phyloP scores from a whole-genome alignment of 805 yeast species.

The Yamadazyma ubonensis region DNA sequence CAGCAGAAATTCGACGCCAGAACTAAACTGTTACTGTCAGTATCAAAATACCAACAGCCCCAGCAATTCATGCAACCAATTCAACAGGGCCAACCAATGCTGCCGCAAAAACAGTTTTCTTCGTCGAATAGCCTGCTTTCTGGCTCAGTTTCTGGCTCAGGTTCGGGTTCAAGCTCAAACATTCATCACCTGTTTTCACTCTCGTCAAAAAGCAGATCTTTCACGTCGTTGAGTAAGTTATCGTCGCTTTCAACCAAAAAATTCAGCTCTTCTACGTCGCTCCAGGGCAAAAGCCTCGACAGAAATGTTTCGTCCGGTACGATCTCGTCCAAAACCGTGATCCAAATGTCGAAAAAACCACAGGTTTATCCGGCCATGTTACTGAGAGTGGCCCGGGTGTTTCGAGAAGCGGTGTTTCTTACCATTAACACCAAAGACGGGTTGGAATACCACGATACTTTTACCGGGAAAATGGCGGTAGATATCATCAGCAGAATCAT shows the following conservation, averaged over 20 bases:
- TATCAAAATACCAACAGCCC: constrained; percentile 16
- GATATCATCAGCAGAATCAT: constrained; percentile 84
- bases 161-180: constrained; percentile 18
- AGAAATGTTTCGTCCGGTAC: constrained; percentile 30
- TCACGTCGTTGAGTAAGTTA: constrained; percentile 40
- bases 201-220: constrained; percentile 41
- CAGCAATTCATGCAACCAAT: constrained; percentile 12
- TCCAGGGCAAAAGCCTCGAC: constrained; percentile 26
- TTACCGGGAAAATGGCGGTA: constrained; percentile 92
- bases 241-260: constrained; percentile 43
- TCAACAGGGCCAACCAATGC: constrained; percentile 14
- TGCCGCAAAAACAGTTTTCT: constrained; percentile 9
- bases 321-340: constrained; percentile 42
- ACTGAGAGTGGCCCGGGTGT: constrained; percentile 78
- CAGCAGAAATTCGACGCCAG: constrained; percentile 18
- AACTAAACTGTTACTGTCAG: constrained; percentile 31
- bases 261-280: constrained; percentile 33
- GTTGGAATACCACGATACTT: constrained; percentile 85
- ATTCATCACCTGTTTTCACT: constrained; percentile 36
- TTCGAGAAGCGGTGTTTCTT: constrained; percentile 64
- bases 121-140: constrained; percentile 13
- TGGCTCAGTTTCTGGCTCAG: too few relatives aligned
- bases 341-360: constrained; percentile 50
- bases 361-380: constrained; percentile 86
- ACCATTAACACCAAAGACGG: constrained; percentile 89